Evolutionary conservation across 225 moss, liverwort and hornwort species (phyloP), one percentile per base, ranked within the genome.

Genomic region (Ulota crispa): DNA sequence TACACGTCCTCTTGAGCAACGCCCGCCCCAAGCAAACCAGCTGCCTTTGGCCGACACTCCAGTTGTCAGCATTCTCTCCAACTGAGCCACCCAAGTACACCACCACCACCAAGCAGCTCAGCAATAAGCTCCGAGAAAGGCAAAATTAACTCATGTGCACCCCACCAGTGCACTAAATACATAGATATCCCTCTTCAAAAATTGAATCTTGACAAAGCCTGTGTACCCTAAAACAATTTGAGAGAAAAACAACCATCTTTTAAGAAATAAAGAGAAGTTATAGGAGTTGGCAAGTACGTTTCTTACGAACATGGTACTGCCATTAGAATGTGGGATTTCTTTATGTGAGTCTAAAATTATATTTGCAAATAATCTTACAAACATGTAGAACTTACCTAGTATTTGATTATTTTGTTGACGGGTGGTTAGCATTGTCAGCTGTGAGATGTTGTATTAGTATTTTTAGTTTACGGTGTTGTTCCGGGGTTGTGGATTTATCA

Each of bases 41-140:
- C 79, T 97, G 97, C 83, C 91, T 93, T 84, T 97, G 95, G 26
- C 97, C 97, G 37, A 94, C 92, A 81, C 95, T 97, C 97, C 97
- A 97, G 76, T 95, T 95, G 78, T 94, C 95, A 19, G 95, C 95
- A 56, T 95, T 93, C 83, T 97, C 95, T 53, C 89, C 93, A 64
- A 97, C 95, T 97, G 85, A 5, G 72, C 26, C 24, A 56, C 50
- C 50, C 39, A 69, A n/a, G 52, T 21, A 24, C 3, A 30, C 70
- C 30, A 63, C 50, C 50, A 56, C 20, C 43, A 78, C 19, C 65
- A 72, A 21, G 30, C 12, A 55, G 10, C 3, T 78, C 64, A 77
- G 53, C 26, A 64, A 21, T 8, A 54, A 39, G 50, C 37, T 50
- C 13, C 11, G 8, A 52, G 27, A 68, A 23, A 70, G 23, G 63